Evolutionary conservation across 768 basidiomycete species (phyloP), one percentile per base, ranked within the genome.

Genomic region (Suillus fuscotomentosus): DNA sequence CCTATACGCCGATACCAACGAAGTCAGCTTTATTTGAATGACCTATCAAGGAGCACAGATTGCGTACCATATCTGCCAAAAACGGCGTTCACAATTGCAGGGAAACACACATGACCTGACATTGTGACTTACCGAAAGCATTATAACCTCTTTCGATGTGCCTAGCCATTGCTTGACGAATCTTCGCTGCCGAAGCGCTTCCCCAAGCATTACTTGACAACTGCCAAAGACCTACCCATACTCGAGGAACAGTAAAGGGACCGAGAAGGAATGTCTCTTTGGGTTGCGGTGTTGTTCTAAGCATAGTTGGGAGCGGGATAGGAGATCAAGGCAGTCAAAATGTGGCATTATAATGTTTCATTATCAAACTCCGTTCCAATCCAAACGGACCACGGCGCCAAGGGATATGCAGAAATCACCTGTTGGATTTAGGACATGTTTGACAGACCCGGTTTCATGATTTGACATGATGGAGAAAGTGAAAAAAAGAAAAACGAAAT

Each of bases 161-260:
- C 31, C 80, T 83, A 20, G 73, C 77, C 90, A 94, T 92, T 47
- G 84, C 87, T 66, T 83, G 79, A 60, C 87, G 85, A 63, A 94
- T 83, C 70, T 86, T 87, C 38, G 82, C 69, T 1, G 85, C 84
- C 0, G 89, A 81, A 2, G 89, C 89, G 55, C 84, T 89, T 22
- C 93, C 92, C 92, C 92, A 94, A 3, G 92, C 91, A 60, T 88
- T 90, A 71, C 90, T 90, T 13, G 92, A 92, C 43, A 94, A 84
- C 66, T 94, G 93, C 92, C 92, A 94, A 3, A 94, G 82, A 11
- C 91, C 91, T 8, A 83, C 84, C 88, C 89, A 91, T 61, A 93
- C 71, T 62, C 91, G 85, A 42, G 91, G 87, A 22, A 81, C 82
- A 27, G 70, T 70, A 68, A 86, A 82, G 5, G 84, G 83, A 17